A percentile compares a stretch with the other conserved stretches of the same genome.
phyloP scores from a whole-genome alignment of 2,329 filamentous ascomycete genomes.

The Nothomitra cinnamomea region DNA sequence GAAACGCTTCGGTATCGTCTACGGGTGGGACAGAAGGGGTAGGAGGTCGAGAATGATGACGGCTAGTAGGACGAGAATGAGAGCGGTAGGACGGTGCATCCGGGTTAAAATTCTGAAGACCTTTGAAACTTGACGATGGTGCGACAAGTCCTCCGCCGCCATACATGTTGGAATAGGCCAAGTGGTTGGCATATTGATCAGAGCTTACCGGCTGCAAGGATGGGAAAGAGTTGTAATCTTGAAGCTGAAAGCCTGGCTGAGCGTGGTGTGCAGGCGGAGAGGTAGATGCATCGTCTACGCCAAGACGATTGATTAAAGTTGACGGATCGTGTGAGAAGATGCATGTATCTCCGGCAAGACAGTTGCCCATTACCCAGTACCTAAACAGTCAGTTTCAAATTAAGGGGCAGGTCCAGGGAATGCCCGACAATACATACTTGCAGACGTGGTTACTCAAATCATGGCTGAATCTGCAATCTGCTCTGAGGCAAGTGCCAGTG shows the following conservation, averaged over 20 bases:
- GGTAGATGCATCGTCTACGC: slow-evolving; percentile 47
- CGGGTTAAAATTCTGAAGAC: slow-evolving; percentile 38
- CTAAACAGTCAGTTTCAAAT: slow-evolving; percentile 25
- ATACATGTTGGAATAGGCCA: slow-evolving; percentile 2
- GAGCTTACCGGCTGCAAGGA: slow-evolving; percentile 37
- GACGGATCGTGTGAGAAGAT: slow-evolving; percentile 95
- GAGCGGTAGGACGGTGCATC: slow-evolving; percentile 41
- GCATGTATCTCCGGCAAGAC: slow-evolving; percentile 81
- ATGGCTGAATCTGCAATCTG: slow-evolving; percentile 93
- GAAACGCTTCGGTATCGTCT: slow-evolving; percentile 92
- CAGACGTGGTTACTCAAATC: slow-evolving; percentile 90
- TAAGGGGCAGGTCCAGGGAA: neutral
- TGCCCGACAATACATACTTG: slow-evolving; percentile 52
- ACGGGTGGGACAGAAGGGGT: slow-evolving; percentile 63
- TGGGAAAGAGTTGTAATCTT: slow-evolving; percentile 76
- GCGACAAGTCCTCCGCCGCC: slow-evolving; percentile 1
- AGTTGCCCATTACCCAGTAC: slow-evolving; percentile 94
- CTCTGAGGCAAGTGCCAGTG: slow-evolving; percentile 84
- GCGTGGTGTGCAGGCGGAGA: slow-evolving; percentile 42
- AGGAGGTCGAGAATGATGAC: slow-evolving; percentile 51
- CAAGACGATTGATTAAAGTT: slow-evolving; percentile 66
- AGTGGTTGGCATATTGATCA: neutral
- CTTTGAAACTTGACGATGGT: slow-evolving; percentile 54
- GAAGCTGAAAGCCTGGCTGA: slow-evolving; percentile 57
- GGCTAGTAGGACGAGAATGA: slow-evolving; percentile 69